phyloP scores from a whole-genome alignment of 1,284 basidiomycete species.

The Moesziomyces globuligerus region DNA sequence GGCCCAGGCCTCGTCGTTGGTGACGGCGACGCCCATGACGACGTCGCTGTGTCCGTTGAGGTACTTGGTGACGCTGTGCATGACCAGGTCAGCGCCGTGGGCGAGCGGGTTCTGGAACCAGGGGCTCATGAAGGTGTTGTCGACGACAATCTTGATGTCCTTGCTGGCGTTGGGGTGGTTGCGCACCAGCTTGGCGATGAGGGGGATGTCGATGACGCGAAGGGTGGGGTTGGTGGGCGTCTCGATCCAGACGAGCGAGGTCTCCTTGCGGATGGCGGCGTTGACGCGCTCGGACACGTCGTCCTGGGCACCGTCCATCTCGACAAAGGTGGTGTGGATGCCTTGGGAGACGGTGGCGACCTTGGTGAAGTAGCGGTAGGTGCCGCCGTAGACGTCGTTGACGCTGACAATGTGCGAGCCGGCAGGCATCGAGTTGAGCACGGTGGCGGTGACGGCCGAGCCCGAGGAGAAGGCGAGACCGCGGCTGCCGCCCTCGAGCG shows the following conservation, averaged over 20 bases:
- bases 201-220: slow-evolving; percentile 80
- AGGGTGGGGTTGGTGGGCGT: slow-evolving; percentile 94
- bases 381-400: slow-evolving; percentile 80
- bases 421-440: slow-evolving; percentile 77
- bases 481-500: slow-evolving; percentile 73
- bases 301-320: slow-evolving; percentile 71
- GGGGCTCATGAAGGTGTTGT: slow-evolving; percentile 76
- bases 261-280: slow-evolving; percentile 77
- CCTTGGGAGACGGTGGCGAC: slow-evolving; percentile 80
- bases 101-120: slow-evolving; percentile 89
- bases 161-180: slow-evolving; percentile 76
- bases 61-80: slow-evolving; percentile 80
- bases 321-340: slow-evolving; percentile 83
- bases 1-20: slow-evolving; percentile 53
- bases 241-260: slow-evolving; percentile 97
- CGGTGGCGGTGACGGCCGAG: slow-evolving; percentile 84
- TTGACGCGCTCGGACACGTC: slow-evolving; percentile 74
- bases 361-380: slow-evolving; percentile 77
- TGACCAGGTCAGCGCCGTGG: slow-evolving; percentile 83
- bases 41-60: slow-evolving; percentile 89
- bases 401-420: slow-evolving; percentile 81
- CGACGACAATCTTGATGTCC: slow-evolving; percentile 54
- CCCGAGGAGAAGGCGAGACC: slow-evolving; percentile 83
- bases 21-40: slow-evolving; percentile 60
- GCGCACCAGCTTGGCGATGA: slow-evolving; percentile 73